These are phyloP conservation scores for Irpex sp. DNA, from an alignment of 1,284 basidiomycete genomes.

Conservation along the genomic window DNA sequence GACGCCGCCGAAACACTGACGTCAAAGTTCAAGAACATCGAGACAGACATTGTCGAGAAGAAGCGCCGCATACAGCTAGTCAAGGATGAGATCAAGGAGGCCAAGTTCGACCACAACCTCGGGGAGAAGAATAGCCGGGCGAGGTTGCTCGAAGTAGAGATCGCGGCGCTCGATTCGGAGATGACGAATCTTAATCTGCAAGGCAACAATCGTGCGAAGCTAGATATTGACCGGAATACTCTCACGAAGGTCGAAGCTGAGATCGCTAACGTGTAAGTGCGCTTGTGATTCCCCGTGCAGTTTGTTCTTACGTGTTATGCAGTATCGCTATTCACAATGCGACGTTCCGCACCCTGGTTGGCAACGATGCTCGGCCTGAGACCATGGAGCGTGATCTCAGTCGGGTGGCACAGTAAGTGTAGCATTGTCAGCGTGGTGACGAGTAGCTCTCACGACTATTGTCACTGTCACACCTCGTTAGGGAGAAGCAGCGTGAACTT, in stretches of 20 bases:
- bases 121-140: constrained; percentile 52
- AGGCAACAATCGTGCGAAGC: constrained; percentile 78
- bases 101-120: constrained; percentile 72
- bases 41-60: constrained; percentile 62
- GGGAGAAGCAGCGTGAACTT: constrained; percentile 66
- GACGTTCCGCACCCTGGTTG: constrained; percentile 65
- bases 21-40: constrained; percentile 28
- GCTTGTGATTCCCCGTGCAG: background rate
- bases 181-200: constrained; percentile 75
- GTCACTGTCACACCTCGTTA: constrained; percentile 24
- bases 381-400: constrained; percentile 75
- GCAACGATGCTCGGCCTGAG: constrained; percentile 52
- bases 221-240: constrained; percentile 76
- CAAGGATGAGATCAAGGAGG: constrained; percentile 53
- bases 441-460: background rate
- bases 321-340: constrained; percentile 62
- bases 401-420: constrained; percentile 51
- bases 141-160: constrained; percentile 62
- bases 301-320: constrained; percentile 6
- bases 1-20: constrained; percentile 22
- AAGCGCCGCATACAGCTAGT: constrained; percentile 52
- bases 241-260: constrained; percentile 62
- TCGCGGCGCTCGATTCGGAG: constrained; percentile 74
- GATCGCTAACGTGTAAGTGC: constrained; percentile 62
- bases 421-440: background rate